Conservation (phyloP, 2,329 filamentous ascomycete genomes). For the Fusarium sp. region DNA sequence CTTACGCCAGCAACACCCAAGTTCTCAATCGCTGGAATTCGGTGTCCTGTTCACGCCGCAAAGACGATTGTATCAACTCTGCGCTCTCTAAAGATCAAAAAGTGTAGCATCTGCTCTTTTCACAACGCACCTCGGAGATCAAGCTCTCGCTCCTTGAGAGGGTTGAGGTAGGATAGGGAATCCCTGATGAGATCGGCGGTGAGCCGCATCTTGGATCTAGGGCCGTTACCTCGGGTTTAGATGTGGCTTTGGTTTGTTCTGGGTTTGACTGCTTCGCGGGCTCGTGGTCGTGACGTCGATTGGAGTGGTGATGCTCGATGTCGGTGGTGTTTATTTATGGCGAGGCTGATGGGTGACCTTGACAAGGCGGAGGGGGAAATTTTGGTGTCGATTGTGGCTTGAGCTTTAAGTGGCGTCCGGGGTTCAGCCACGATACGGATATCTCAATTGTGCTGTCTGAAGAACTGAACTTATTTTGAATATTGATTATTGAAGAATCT, state of each 20-base stretch:
- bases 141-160: constrained; percentile 97
- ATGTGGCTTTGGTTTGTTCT: not conserved
- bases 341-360: constrained; percentile 49
- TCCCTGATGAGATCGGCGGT: constrained; percentile 93
- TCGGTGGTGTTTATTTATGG: constrained; percentile 35
- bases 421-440: constrained; percentile 28
- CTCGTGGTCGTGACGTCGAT: constrained; percentile 4
- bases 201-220: constrained; percentile 79
- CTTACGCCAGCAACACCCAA: constrained; percentile 91
- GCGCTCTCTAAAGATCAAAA: constrained; percentile 62
- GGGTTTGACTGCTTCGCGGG: not conserved
- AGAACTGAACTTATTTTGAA: not conserved
- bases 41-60: constrained; percentile 81
- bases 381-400: constrained; percentile 44
- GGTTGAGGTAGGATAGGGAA: constrained; percentile 98
- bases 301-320: constrained; percentile 9
- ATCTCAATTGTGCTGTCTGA: not conserved
- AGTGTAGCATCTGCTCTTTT: constrained; percentile 98
- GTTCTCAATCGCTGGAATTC: constrained; percentile 98
- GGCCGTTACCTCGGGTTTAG: constrained; percentile 44
- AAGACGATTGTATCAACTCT: constrained; percentile 81
- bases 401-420: constrained; percentile 31
- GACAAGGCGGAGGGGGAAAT: constrained; percentile 51
- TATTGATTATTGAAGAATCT: not conserved
- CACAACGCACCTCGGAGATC: constrained; percentile 97